Evolutionary conservation across 2,329 filamentous ascomycete species (phyloP).

Genomic region (Pyrenochaeta sp.): DNA sequence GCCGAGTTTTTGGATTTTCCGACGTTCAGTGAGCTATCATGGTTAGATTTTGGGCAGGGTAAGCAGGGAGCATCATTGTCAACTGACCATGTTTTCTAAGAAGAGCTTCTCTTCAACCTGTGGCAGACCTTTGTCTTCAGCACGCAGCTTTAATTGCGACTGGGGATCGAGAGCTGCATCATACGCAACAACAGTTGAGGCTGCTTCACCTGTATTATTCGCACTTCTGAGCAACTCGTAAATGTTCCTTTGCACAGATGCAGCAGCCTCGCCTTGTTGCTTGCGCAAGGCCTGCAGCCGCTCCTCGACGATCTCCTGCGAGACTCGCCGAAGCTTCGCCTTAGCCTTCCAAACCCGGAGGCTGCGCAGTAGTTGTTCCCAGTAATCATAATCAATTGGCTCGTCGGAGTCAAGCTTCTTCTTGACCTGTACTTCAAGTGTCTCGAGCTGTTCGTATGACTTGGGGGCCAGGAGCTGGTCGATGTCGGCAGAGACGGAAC

Average conservation of each 20-base stretch:
- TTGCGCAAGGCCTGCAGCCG: conserved; percentile 72
- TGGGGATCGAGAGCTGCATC: conserved; percentile 67
- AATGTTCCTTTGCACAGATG: conserved; percentile 62
- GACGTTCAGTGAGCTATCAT: conserved; percentile 59
- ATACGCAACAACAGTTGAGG: conserved; percentile 33
- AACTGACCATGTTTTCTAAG: conserved; percentile 62
- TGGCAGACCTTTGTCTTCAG: conserved; percentile 69
- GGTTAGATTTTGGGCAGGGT: conserved; percentile 34
- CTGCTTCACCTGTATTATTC: conserved; percentile 5
- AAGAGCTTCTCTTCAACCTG: conserved; percentile 67
- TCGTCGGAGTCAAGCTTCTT: conserved; percentile 87
- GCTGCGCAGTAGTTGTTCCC: conserved; percentile 89
- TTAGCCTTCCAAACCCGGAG: conserved; percentile 91
- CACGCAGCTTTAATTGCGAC: conserved; percentile 68
- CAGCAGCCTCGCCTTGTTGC: conserved; percentile 73
- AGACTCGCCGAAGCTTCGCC: conserved; percentile 81
- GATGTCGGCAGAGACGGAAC: conserved; percentile 85
- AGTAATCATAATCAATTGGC: conserved; percentile 95
- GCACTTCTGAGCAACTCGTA: conserved; percentile 52
- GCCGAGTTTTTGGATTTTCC: conserved; percentile 69
- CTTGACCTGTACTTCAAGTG: conserved; percentile 85
- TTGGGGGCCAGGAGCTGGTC: conserved; percentile 88
- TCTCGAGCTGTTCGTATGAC: conserved; percentile 83
- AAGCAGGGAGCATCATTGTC: conserved; percentile 4
- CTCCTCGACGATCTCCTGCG: conserved; percentile 75